These are phyloP conservation scores for Paraconiothyrium sp. DNA, from an alignment of 2,329 filamentous ascomycete genomes.

Conservation along the genomic window DNA sequence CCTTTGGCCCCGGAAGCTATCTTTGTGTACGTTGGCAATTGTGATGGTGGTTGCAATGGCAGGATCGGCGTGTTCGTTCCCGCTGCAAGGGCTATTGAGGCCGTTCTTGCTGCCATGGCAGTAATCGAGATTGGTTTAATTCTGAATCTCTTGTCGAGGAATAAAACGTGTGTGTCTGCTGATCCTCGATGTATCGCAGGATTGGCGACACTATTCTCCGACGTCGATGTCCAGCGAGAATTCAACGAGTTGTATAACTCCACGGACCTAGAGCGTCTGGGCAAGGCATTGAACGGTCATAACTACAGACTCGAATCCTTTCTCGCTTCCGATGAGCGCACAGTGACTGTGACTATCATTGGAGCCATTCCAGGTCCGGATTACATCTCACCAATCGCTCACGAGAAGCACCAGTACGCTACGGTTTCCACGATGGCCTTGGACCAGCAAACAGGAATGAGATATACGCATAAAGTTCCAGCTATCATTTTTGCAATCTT, in stretches of 20 bases:
- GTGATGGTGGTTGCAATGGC: slow-evolving; percentile 13
- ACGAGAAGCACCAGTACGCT: slow-evolving; percentile 8
- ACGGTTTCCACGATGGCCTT: background rate
- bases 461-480: background rate
- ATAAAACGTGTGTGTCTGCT: background rate
- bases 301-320: slow-evolving; percentile 1
- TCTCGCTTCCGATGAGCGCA: background rate
- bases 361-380: background rate
- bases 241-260: background rate
- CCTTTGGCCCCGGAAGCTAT: slow-evolving; percentile 17
- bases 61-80: slow-evolving; percentile 11
- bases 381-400: background rate
- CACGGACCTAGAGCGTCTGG: background rate
- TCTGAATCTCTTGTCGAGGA: slow-evolving; percentile 2
- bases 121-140: slow-evolving; percentile 3
- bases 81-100: slow-evolving; percentile 15
- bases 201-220: slow-evolving; percentile 3
- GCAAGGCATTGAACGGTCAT: slow-evolving; percentile 5
- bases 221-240: slow-evolving; percentile 11
- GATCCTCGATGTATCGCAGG: slow-evolving; percentile 18
- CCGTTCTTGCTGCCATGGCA: slow-evolving; percentile 7
- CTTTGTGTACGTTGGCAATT: slow-evolving; percentile 8
- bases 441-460: background rate
- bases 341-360: slow-evolving; percentile 5
- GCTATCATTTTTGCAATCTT: slow-evolving; percentile 6